Evolutionary conservation across 2,329 filamentous ascomycete genomes (phyloP).

Genomic region (Alternaria sp.): DNA sequence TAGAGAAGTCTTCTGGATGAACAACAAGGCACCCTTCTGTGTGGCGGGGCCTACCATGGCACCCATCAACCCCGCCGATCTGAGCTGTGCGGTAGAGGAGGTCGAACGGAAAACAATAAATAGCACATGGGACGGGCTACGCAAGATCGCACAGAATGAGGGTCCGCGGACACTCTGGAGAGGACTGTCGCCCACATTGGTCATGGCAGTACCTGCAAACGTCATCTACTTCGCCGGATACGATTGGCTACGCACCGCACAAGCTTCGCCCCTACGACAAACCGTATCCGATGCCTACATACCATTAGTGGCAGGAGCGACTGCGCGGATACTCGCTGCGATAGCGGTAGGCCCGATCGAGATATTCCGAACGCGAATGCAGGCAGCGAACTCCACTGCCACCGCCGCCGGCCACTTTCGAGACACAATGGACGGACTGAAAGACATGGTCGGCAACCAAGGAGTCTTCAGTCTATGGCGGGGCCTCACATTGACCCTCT

Average conservation of each 20-base stretch:
- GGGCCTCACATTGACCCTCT: slow-evolving; percentile 86
- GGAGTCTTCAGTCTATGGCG: slow-evolving; percentile 89
- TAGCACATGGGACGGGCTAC: slow-evolving; percentile 88
- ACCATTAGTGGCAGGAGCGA: slow-evolving; percentile 79
- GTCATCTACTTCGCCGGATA: slow-evolving; percentile 99
- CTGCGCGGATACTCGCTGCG: slow-evolving; percentile 80
- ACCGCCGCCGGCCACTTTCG: slow-evolving; percentile 70
- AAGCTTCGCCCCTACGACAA: slow-evolving; percentile 72
- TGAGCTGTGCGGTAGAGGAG: slow-evolving; percentile 84
- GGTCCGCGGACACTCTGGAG: slow-evolving; percentile 87
- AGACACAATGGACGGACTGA: slow-evolving; percentile 77
- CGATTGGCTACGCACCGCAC: slow-evolving; percentile 84
- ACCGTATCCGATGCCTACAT: slow-evolving; percentile 68
- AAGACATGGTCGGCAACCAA: slow-evolving; percentile 76
- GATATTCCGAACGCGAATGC: slow-evolving; percentile 90
- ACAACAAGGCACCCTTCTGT: slow-evolving; percentile 81
- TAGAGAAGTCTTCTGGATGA: slow-evolving; percentile 95
- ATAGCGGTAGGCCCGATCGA: slow-evolving; percentile 88
- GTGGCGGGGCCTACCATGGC: slow-evolving; percentile 67
- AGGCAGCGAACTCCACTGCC: slow-evolving; percentile 66
- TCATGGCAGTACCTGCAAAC: slow-evolving; percentile 94
- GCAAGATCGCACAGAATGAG: slow-evolving; percentile 95
- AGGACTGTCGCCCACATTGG: slow-evolving; percentile 88
- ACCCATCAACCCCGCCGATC: slow-evolving; percentile 51
- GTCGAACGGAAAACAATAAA: slow-evolving; percentile 82